Conservation (phyloP, 176 grass and related monocot genomes). For the Eragrostis nindensis region DNA sequence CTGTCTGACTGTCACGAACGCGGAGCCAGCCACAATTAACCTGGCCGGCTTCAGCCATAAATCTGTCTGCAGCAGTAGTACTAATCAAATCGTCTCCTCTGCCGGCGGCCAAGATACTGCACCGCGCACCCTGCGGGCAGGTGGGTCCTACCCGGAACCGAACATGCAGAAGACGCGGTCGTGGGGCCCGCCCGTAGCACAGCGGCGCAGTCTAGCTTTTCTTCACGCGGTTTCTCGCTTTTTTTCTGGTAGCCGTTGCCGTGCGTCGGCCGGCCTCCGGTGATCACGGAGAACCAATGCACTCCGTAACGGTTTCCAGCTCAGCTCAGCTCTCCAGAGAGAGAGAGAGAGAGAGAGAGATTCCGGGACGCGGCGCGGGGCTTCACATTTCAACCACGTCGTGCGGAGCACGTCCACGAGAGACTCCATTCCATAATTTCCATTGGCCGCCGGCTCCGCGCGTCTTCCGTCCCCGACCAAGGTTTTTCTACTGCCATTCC, state of each 20-base stretch:
- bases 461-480: neutral
- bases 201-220: neutral
- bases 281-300: slow-evolving; percentile 17
- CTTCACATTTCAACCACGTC: too few relatives aligned
- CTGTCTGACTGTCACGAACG: too few relatives aligned
- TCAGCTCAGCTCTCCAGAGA: neutral
- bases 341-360: too few relatives aligned
- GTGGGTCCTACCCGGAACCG: neutral
- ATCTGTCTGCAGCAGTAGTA: too few relatives aligned
- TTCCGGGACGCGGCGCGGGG: neutral
- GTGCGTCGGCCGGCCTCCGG: neutral
- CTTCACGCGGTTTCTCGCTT: slow-evolving; percentile 33
- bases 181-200: neutral
- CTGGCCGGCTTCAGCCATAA: too few relatives aligned
- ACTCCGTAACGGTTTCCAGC: slow-evolving; percentile 31
- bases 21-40: too few relatives aligned
- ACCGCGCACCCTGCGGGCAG: too few relatives aligned
- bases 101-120: too few relatives aligned
- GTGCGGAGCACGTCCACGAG: neutral
- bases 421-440: neutral
- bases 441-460: neutral
- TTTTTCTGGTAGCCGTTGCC: neutral
- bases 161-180: too few relatives aligned
- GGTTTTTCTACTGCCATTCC: neutral
- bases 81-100: too few relatives aligned